Evolutionary conservation across 2,329 filamentous ascomycete genomes (phyloP).

Genomic region (Pseudovirgaria hyperparasitica): DNA sequence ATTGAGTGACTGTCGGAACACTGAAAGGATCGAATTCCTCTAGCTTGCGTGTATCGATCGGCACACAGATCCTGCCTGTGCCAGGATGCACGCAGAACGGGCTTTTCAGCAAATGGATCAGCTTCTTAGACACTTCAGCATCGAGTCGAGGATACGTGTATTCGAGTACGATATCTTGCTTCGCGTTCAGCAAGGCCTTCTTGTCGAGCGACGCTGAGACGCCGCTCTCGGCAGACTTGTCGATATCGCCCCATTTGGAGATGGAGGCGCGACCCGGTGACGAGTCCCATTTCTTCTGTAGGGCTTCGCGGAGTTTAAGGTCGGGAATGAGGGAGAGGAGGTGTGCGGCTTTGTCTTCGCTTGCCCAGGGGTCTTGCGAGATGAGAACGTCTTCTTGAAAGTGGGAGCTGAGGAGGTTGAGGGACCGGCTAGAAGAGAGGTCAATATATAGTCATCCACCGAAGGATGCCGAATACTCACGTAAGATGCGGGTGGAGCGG

Average conservation of each 20-base stretch:
- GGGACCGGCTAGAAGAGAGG: slow-evolving; percentile 49
- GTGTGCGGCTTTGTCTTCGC: slow-evolving; percentile 56
- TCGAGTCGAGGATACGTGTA: slow-evolving; percentile 97
- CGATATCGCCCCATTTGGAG: slow-evolving; percentile 90
- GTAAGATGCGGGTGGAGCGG: slow-evolving; percentile 82
- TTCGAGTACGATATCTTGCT: slow-evolving; percentile 91
- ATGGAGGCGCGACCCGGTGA: slow-evolving; percentile 63
- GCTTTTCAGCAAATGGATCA: slow-evolving; percentile 94
- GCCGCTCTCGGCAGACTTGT: slow-evolving; percentile 66
- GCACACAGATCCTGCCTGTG: slow-evolving; percentile 88
- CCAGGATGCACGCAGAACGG: slow-evolving; percentile 95
- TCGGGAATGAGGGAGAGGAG: slow-evolving; percentile 81
- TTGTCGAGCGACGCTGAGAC: slow-evolving; percentile 60
- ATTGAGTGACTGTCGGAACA: slow-evolving; percentile 78
- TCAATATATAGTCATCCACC: neutral
- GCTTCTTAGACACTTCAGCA: slow-evolving; percentile 92
- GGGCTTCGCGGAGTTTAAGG: slow-evolving; percentile 57
- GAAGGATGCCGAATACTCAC: slow-evolving; percentile 32
- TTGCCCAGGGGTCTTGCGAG: slow-evolving; percentile 75
- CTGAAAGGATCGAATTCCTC: slow-evolving; percentile 76
- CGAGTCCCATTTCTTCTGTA: slow-evolving; percentile 85
- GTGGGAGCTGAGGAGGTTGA: slow-evolving; percentile 71
- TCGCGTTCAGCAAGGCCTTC: slow-evolving; percentile 67
- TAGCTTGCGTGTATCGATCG: slow-evolving; percentile 63
- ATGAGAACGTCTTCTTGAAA: slow-evolving; percentile 74